A percentile compares a stretch with the other conserved stretches of the same genome.
Conservation (phyloP, 2,329 filamentous ascomycete species). For the Colletotrichum incanum region DNA sequence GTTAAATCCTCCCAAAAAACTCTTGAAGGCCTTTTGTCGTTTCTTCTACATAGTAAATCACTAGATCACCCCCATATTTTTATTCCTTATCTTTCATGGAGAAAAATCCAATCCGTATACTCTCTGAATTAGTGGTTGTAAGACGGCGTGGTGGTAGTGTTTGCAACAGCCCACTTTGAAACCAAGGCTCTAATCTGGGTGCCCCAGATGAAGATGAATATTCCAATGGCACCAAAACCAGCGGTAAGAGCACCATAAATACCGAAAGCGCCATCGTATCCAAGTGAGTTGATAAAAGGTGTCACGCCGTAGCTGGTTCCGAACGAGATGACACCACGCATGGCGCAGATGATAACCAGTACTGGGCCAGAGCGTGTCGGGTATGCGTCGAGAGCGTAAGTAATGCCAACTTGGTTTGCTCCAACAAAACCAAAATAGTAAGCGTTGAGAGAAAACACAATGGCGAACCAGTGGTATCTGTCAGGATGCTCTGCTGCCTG, state of each 20-base stretch:
- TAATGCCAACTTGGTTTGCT: slow-evolving; percentile 61
- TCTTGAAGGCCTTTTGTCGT: background rate
- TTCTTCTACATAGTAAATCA: too few species aligned
- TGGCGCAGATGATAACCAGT: slow-evolving; percentile 62
- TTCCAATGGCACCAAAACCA: slow-evolving; percentile 48
- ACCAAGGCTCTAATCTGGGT: slow-evolving; percentile 48
- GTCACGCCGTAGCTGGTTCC: slow-evolving; percentile 51
- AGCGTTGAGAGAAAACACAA: slow-evolving; percentile 48
- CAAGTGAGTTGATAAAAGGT: slow-evolving; percentile 49
- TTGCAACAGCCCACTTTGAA: slow-evolving; percentile 25
- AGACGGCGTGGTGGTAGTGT: background rate
- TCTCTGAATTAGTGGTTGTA: slow-evolving; percentile 21
- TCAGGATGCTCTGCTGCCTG: slow-evolving; percentile 53
- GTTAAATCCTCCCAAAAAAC: background rate
- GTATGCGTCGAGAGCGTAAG: slow-evolving; percentile 61
- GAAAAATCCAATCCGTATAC: background rate
- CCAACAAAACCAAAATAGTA: slow-evolving; percentile 58
- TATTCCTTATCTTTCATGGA: too few species aligned
- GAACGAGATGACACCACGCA: slow-evolving; percentile 62
- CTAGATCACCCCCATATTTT: too few species aligned
- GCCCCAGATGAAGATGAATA: slow-evolving; percentile 53
- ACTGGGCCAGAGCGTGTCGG: slow-evolving; percentile 58
- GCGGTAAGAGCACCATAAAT: slow-evolving; percentile 52
- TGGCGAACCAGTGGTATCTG: slow-evolving; percentile 53
- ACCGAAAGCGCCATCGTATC: slow-evolving; percentile 53